Conservation (phyloP, 305 asterid genomes). For the Withania somnifera region DNA sequence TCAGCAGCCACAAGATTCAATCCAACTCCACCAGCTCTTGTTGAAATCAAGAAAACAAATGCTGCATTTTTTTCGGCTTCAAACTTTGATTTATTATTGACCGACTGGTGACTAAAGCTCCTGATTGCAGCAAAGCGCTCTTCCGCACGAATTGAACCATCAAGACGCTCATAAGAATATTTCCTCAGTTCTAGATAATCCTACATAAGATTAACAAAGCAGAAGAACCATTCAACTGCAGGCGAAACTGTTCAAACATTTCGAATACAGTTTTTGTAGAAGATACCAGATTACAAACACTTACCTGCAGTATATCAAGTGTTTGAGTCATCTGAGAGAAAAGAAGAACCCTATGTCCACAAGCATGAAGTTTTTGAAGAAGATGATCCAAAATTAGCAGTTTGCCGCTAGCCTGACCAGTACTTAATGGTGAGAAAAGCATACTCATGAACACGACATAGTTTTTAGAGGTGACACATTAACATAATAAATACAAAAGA, state of each 20-base stretch:
- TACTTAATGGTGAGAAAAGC: not conserved
- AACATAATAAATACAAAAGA: not conserved
- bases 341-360: slow-evolving; percentile 74
- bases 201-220: slow-evolving; percentile 27
- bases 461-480: not conserved
- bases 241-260: not conserved
- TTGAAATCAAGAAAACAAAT: slow-evolving; percentile 86
- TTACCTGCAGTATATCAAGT: slow-evolving; percentile 84
- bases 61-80: slow-evolving; percentile 30
- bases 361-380: slow-evolving; percentile 52
- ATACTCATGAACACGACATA: slow-evolving; percentile 2
- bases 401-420: slow-evolving; percentile 78
- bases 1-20: slow-evolving; percentile 98
- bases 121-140: slow-evolving; percentile 96
- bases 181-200: slow-evolving; percentile 81
- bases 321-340: slow-evolving; percentile 97
- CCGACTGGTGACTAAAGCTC: slow-evolving; percentile 58
- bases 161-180: slow-evolving; percentile 88
- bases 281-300: not conserved
- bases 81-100: slow-evolving; percentile 18
- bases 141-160: slow-evolving; percentile 92
- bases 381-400: slow-evolving; percentile 73
- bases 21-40: slow-evolving; percentile 98
- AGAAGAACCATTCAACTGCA: not conserved
- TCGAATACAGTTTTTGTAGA: not conserved